phyloP scores from a whole-genome alignment of 129 eudicot species.

The Tagetes patula region DNA sequence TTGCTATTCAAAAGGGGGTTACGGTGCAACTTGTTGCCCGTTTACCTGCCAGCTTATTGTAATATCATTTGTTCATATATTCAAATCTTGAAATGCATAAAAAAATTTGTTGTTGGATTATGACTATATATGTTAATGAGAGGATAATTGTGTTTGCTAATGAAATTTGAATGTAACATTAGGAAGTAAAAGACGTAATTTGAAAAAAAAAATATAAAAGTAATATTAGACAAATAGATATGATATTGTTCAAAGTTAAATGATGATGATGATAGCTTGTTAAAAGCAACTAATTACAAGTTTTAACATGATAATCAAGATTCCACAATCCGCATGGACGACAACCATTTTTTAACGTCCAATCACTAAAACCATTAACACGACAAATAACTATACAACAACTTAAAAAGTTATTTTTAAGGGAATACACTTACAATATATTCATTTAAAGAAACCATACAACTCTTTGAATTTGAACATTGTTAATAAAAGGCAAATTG shows the following conservation, averaged over 20 bases:
- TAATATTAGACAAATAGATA: neutral
- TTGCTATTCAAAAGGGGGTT: too few relatives aligned
- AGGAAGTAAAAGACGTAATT: too few relatives aligned
- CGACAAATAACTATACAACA: slow-evolving; percentile 8
- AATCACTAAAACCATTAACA: slow-evolving; percentile 10
- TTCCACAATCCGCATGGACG: slow-evolving; percentile 14
- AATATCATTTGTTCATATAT: too few relatives aligned
- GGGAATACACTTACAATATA: neutral
- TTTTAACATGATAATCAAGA: slow-evolving; percentile 5
- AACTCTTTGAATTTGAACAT: neutral
- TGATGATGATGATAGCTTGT: slow-evolving; percentile 1
- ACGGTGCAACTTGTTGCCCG: too few relatives aligned
- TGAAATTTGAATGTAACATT: too few relatives aligned
- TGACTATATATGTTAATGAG: too few relatives aligned
- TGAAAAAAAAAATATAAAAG: too few relatives aligned
- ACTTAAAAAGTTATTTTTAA: neutral
- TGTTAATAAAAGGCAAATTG: neutral
- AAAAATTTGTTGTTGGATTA: too few relatives aligned
- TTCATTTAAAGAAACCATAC: neutral
- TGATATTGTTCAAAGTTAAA: neutral
- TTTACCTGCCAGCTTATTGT: too few relatives aligned
- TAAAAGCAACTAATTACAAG: slow-evolving; percentile 9
- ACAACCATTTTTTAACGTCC: slow-evolving; percentile 1
- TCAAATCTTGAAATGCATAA: too few relatives aligned
- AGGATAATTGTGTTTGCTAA: too few relatives aligned